phyloP scores from a whole-genome alignment of 1,284 basidiomycete species.

The Malassezia slooffiae region DNA sequence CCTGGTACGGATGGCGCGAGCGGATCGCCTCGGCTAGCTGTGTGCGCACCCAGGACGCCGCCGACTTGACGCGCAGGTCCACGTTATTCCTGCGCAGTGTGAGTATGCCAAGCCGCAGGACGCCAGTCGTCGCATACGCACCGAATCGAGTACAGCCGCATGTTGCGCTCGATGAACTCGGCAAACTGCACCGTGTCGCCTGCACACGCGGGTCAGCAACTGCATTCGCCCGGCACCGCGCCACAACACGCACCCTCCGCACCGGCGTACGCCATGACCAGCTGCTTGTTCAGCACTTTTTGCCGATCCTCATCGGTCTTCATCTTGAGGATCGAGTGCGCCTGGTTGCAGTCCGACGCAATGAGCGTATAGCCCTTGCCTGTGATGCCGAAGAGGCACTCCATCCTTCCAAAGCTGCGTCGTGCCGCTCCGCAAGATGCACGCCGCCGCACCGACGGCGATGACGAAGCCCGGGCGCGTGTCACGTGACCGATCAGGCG shows the following conservation, averaged over 20 bases:
- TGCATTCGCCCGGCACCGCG: not conserved
- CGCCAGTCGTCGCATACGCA: slow-evolving; percentile 45
- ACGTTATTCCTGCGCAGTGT: slow-evolving; percentile 51
- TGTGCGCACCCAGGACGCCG: slow-evolving; percentile 86
- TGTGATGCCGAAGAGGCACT: slow-evolving; percentile 52
- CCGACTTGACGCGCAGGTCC: slow-evolving; percentile 75
- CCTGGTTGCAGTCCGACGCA: slow-evolving; percentile 79
- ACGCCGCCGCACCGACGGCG: not conserved
- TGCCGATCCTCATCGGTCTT: slow-evolving; percentile 96
- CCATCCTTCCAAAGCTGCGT: slow-evolving; percentile 25
- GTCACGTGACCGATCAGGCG: slow-evolving; percentile 12
- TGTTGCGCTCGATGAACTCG: slow-evolving; percentile 89
- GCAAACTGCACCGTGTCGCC: slow-evolving; percentile 96
- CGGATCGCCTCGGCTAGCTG: slow-evolving; percentile 79
- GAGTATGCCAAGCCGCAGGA: not conserved
- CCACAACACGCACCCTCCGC: slow-evolving; percentile 53
- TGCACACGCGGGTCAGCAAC: slow-evolving; percentile 2
- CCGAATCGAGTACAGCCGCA: slow-evolving; percentile 89
- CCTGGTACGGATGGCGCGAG: slow-evolving; percentile 74
- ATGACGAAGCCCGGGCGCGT: slow-evolving; percentile 12
- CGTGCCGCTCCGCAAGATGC: no score
- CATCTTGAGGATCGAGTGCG: slow-evolving; percentile 90
- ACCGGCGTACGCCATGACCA: slow-evolving; percentile 89
- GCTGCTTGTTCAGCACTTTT: slow-evolving; percentile 75
- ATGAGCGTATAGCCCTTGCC: slow-evolving; percentile 44